Conservation (phyloP, 192 early-diverging fungal species). For the Rhizophagus clarus region DNA sequence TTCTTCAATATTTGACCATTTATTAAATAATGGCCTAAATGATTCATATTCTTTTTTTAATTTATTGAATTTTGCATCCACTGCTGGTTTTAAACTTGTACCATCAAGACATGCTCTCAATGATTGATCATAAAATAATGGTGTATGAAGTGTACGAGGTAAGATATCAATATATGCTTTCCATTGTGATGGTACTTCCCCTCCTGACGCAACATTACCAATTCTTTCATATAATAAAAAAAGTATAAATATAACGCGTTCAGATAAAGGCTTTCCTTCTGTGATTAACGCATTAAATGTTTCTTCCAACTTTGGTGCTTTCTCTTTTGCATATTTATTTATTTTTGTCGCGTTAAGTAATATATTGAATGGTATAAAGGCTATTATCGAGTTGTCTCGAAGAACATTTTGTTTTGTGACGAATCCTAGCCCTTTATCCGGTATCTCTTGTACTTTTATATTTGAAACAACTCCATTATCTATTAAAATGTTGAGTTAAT, state of each 20-base stretch:
- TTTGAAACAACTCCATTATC: constrained; percentile 16
- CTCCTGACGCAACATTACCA: neutral
- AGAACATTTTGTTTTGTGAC: neutral
- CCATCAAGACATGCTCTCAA: constrained; percentile 51
- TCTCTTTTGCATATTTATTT: constrained; percentile 22
- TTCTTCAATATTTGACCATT: constrained; percentile 34
- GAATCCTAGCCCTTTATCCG: constrained; percentile 24
- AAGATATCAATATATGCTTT: constrained; percentile 59
- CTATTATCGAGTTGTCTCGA: constrained; percentile 14
- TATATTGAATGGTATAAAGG: constrained; percentile 7
- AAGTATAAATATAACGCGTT: constrained; percentile 42
- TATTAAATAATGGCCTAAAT: constrained; percentile 30
- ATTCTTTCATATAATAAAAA: constrained; percentile 48
- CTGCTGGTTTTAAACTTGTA: constrained; percentile 54
- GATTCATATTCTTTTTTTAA: constrained; percentile 51
- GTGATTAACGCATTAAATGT: neutral
- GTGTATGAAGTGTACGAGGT: constrained; percentile 47
- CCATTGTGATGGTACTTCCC: constrained; percentile 37
- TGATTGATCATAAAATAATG: constrained; percentile 34
- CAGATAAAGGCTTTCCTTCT: constrained; percentile 28
- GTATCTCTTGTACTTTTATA: constrained; percentile 9
- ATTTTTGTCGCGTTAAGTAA: constrained; percentile 21
- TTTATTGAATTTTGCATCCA: constrained; percentile 49
- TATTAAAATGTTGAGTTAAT: neutral
- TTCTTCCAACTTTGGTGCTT: constrained; percentile 25